Evolutionary conservation across 2,329 filamentous ascomycete genomes (phyloP).

Genomic region (Coniochaeta sp.): DNA sequence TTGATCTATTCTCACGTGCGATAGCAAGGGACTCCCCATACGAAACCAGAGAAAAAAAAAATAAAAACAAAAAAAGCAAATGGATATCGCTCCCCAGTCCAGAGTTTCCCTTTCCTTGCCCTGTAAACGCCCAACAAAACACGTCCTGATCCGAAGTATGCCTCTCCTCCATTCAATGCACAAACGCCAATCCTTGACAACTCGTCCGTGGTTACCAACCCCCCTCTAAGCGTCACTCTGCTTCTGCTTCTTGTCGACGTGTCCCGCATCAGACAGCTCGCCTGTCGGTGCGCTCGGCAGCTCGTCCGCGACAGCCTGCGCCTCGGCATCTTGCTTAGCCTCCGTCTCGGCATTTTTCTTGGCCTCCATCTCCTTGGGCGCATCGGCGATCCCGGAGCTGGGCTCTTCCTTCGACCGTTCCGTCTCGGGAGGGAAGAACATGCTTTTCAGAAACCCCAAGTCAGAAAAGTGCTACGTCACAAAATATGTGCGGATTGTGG

Average conservation of each 20-base stretch:
- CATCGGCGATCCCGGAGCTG: constrained; percentile 4
- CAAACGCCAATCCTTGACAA: neutral
- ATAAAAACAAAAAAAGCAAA: neutral
- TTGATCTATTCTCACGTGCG: neutral
- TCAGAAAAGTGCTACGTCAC: neutral
- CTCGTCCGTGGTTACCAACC: neutral
- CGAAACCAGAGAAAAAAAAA: too few relatives aligned
- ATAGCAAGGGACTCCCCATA: neutral
- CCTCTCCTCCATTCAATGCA: too few relatives aligned
- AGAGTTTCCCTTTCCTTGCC: neutral
- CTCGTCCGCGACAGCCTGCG: constrained; percentile 17
- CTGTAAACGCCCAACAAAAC: neutral
- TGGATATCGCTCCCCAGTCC: neutral
- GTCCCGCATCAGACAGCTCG: constrained; percentile 14
- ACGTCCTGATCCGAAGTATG: neutral
- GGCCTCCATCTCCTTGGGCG: constrained; percentile 6
- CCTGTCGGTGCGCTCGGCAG: constrained; percentile 18
- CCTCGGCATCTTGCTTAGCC: constrained; percentile 13
- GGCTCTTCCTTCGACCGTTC: constrained; percentile 4
- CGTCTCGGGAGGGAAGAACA: constrained; percentile 19
- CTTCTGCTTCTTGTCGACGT: constrained; percentile 19
- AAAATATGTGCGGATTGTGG: neutral
- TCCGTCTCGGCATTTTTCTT: constrained; percentile 4
- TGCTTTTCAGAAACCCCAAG: neutral
- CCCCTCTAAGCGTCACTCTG: constrained; percentile 2